Evolutionary conservation across 2,329 filamentous ascomycete species (phyloP).

Genomic region (Aspergillus melleus): DNA sequence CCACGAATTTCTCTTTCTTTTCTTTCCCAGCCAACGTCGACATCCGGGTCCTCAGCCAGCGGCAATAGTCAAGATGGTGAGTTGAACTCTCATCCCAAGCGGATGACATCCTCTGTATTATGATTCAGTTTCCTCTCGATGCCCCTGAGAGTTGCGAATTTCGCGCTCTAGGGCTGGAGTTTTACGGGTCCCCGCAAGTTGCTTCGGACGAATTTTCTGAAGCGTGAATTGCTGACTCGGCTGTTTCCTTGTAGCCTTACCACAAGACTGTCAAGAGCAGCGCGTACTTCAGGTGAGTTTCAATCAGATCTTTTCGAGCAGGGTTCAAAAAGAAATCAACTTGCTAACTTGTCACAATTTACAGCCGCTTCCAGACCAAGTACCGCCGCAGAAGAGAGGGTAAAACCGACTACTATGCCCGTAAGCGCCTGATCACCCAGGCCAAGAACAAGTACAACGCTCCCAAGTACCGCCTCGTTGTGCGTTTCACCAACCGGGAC

Average conservation of each 20-base stretch:
- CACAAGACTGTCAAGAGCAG: constrained; percentile 96
- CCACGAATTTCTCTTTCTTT: constrained; percentile 32
- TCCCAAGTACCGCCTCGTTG: constrained; percentile 98
- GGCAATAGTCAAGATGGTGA: constrained; percentile 48
- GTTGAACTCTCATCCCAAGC: constrained; percentile 30
- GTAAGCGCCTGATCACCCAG: constrained; percentile 99
- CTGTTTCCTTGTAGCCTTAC: constrained; percentile 68
- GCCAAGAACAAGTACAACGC: constrained; percentile 99
- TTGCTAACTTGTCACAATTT: constrained; percentile 16
- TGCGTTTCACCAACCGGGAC: constrained; percentile 99
- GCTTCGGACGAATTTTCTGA: constrained; percentile 89
- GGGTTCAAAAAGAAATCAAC: background rate
- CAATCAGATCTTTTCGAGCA: background rate
- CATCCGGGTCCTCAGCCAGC: constrained; percentile 33
- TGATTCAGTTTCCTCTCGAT: constrained; percentile 11
- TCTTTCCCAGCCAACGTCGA: constrained; percentile 37
- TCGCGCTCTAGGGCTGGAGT: constrained; percentile 11
- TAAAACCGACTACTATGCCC: constrained; percentile 99
- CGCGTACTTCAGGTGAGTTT: constrained; percentile 92
- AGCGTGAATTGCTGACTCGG: constrained; percentile 99
- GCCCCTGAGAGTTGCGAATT: background rate
- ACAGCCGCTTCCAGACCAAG: constrained; percentile 98
- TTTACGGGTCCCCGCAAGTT: constrained; percentile 86
- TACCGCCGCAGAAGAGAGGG: constrained; percentile 95
- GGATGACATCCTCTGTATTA: constrained; percentile 23